Evolutionary conservation across 2,329 filamentous ascomycete species (phyloP).

Genomic region (Fusarium drepaniforme): DNA sequence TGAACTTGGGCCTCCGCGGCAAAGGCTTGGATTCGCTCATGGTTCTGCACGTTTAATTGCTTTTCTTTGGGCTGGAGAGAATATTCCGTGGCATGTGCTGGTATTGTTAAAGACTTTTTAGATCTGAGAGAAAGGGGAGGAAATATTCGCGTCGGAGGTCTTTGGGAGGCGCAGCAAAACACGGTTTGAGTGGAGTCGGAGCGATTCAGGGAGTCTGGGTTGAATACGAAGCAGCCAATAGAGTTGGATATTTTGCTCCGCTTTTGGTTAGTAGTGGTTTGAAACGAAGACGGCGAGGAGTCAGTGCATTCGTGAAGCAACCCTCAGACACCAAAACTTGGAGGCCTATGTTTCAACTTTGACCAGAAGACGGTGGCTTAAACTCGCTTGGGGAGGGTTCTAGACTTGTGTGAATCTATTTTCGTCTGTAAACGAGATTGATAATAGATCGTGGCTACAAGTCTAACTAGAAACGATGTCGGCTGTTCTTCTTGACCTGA

Average conservation of each 20-base stretch:
- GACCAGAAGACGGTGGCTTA: background rate
- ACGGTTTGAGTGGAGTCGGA: background rate
- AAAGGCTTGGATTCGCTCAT: conserved; percentile 8
- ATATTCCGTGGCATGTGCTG: conserved; percentile 1
- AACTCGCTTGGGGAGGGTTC: background rate
- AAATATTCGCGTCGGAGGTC: background rate
- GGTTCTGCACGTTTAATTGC: background rate
- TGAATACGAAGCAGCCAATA: background rate
- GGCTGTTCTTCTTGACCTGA: background rate
- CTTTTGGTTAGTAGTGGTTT: background rate
- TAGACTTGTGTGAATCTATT: background rate
- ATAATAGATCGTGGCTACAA: background rate
- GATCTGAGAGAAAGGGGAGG: background rate
- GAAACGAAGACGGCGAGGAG: background rate
- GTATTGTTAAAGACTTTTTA: background rate
- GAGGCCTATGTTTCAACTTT: background rate
- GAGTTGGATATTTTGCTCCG: background rate
- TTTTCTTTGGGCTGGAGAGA: background rate
- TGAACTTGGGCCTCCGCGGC: conserved; percentile 26
- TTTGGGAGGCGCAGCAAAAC: background rate
- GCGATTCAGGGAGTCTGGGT: background rate
- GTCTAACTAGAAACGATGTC: background rate
- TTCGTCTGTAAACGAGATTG: background rate
- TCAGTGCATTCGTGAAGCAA: background rate
- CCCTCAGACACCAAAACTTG: background rate